phyloP scores from a whole-genome alignment of 441 rosid species.

The Francoa sonchifolia region DNA sequence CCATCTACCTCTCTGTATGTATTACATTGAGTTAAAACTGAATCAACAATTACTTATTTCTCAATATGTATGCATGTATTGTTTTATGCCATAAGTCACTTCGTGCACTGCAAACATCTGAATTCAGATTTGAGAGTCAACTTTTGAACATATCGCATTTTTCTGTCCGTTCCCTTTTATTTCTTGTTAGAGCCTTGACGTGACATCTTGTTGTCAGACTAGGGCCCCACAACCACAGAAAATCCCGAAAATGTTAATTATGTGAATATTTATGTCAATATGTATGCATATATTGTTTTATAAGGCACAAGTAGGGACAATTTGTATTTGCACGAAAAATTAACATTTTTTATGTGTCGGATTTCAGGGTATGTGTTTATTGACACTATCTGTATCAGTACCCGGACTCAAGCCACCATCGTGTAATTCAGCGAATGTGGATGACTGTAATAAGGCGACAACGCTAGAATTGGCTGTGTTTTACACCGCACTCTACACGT shows the following conservation, averaged over 20 bases:
- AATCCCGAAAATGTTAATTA: too few species aligned
- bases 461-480: conserved; percentile 46
- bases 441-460: conserved; percentile 43
- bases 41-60: not conserved
- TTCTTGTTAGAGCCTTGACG: too few species aligned
- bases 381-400: conserved; percentile 66
- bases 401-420: conserved; percentile 57
- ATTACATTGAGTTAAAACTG: not conserved
- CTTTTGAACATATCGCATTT: too few species aligned
- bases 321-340: not conserved
- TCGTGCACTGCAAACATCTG: too few species aligned
- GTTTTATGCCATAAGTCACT: not conserved
- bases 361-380: conserved; percentile 56
- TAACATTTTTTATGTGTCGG: not conserved
- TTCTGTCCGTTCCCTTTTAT: too few species aligned
- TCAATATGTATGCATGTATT: not conserved
- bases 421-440: conserved; percentile 22
- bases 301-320: too few species aligned
- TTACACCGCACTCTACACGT: conserved; percentile 55
- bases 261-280: too few species aligned
- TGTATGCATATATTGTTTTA: too few species aligned
- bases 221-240: too few species aligned
- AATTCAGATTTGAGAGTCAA: too few species aligned
- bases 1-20: conserved; percentile 45
- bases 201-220: too few species aligned